These are phyloP conservation scores for Actinomortierella ambigua DNA, from an alignment of 371 early-diverging fungal species.

Conservation along the genomic window DNA sequence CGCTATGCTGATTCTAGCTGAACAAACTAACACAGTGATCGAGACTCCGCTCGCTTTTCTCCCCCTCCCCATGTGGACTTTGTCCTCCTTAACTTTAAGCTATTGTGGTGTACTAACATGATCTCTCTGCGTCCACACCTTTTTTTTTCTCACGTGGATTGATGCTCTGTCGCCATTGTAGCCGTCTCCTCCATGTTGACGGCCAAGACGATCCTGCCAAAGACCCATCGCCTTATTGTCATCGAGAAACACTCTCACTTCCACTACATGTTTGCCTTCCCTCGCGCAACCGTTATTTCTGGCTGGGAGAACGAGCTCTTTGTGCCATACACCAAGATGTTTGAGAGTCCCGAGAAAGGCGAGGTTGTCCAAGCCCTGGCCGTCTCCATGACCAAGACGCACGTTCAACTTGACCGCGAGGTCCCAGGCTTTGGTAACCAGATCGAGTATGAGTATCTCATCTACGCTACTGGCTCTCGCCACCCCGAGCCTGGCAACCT, in stretches of 20 bases:
- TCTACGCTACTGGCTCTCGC: constrained; percentile 60
- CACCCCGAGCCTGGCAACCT: constrained; percentile 59
- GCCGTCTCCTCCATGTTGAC: constrained; percentile 46
- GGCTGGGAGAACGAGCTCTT: constrained; percentile 69
- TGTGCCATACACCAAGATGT: constrained; percentile 58
- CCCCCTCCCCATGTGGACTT: too few species aligned
- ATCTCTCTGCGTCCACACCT: not conserved
- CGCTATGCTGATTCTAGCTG: not conserved
- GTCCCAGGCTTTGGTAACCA: constrained; percentile 53
- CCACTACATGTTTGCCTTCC: constrained; percentile 70
- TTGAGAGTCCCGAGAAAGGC: constrained; percentile 54
- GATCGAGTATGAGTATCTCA: constrained; percentile 61
- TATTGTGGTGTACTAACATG: not conserved
- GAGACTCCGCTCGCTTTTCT: too few species aligned
- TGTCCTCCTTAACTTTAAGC: too few species aligned
- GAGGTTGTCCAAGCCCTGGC: constrained; percentile 59
- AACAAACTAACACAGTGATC: too few species aligned
- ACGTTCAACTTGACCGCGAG: constrained; percentile 59
- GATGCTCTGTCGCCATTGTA: constrained; percentile 8
- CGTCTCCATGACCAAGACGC: constrained; percentile 50
- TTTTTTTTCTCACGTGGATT: not conserved
- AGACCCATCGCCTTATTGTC: constrained; percentile 56
- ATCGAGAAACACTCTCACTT: constrained; percentile 64
- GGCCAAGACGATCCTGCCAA: constrained; percentile 46
- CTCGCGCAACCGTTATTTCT: constrained; percentile 60